Percentiles rank a stretch among this genome's conserved stretches.
These are phyloP conservation scores for Lignosus rhinocerotis DNA, from an alignment of 1,284 basidiomycete genomes.

Conservation along the genomic window DNA sequence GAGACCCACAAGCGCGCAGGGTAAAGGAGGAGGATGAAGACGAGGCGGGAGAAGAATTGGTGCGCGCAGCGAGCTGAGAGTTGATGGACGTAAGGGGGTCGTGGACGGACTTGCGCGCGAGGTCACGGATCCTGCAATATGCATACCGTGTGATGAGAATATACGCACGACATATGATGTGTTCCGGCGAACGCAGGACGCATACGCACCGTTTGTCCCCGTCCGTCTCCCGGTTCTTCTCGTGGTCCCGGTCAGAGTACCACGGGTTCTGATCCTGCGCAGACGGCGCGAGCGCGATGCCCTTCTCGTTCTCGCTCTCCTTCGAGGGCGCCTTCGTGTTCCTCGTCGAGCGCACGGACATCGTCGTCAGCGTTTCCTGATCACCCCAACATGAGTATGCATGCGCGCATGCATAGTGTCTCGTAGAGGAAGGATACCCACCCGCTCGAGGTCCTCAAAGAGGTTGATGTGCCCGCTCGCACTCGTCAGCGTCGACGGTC, in stretches of 20 bases:
- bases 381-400: too few species aligned
- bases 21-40: neutral
- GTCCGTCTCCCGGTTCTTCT: slow-evolving; percentile 27
- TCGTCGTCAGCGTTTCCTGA: slow-evolving; percentile 39
- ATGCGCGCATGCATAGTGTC: too few species aligned
- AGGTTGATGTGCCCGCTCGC: slow-evolving; percentile 69
- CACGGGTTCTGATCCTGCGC: slow-evolving; percentile 76
- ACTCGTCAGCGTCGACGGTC: slow-evolving; percentile 41
- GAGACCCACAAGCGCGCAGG: slow-evolving; percentile 6
- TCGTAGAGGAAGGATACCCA: slow-evolving; percentile 28
- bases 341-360: slow-evolving; percentile 46
- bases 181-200: neutral
- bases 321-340: slow-evolving; percentile 31
- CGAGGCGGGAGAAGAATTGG: slow-evolving; percentile 8
- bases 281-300: slow-evolving; percentile 69
- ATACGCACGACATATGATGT: too few species aligned
- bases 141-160: neutral
- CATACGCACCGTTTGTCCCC: slow-evolving; percentile 34
- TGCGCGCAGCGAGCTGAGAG: slow-evolving; percentile 52
- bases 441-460: slow-evolving; percentile 74
- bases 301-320: slow-evolving; percentile 60
- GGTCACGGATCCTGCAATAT: slow-evolving; percentile 54
- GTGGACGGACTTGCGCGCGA: slow-evolving; percentile 57
- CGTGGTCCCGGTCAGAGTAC: slow-evolving; percentile 53
- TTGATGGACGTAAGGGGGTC: slow-evolving; percentile 77